A percentile compares a stretch with the other conserved stretches of the same genome.
phyloP scores from a whole-genome alignment of 371 early-diverging fungal genomes.

The Thermomucor indicae-seudaticae region DNA sequence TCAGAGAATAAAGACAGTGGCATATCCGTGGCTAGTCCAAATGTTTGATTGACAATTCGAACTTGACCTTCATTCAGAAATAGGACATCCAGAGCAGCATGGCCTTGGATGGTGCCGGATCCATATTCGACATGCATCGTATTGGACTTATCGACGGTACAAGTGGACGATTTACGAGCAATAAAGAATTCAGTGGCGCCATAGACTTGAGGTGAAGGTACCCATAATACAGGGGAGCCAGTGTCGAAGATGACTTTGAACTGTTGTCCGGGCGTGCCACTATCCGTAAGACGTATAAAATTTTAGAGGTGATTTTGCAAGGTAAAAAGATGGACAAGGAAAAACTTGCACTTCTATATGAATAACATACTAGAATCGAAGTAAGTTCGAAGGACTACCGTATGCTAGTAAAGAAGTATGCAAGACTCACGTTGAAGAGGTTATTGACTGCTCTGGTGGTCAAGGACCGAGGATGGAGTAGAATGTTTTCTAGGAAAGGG shows the following conservation, averaged over 20 bases:
- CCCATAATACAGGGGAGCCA: slow-evolving; percentile 28
- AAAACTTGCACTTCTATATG: background rate
- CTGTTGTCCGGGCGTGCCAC: slow-evolving; percentile 81
- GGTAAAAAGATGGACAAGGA: background rate
- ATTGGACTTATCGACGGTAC: background rate
- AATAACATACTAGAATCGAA: too few species aligned
- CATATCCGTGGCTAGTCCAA: slow-evolving; percentile 13
- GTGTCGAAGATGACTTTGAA: slow-evolving; percentile 95
- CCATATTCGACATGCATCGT: slow-evolving; percentile 4
- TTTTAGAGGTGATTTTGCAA: background rate
- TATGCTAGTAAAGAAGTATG: too few species aligned
- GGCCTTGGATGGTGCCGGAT: slow-evolving; percentile 8
- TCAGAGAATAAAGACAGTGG: slow-evolving; percentile 1
- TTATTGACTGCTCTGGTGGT: too few species aligned
- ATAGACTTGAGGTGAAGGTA: slow-evolving; percentile 1
- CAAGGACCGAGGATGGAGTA: too few species aligned
- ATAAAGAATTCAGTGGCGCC: slow-evolving; percentile 1
- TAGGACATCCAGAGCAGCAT: slow-evolving; percentile 8
- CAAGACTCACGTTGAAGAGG: too few species aligned
- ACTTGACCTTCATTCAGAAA: slow-evolving; percentile 1
- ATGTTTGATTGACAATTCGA: slow-evolving; percentile 6
- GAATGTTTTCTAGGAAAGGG: too few species aligned
- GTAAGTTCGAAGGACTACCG: too few species aligned
- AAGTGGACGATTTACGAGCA: background rate
- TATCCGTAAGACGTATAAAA: too few species aligned